Conservation (phyloP, 1,139 yeast genomes). For the Taphrina betulina region DNA sequence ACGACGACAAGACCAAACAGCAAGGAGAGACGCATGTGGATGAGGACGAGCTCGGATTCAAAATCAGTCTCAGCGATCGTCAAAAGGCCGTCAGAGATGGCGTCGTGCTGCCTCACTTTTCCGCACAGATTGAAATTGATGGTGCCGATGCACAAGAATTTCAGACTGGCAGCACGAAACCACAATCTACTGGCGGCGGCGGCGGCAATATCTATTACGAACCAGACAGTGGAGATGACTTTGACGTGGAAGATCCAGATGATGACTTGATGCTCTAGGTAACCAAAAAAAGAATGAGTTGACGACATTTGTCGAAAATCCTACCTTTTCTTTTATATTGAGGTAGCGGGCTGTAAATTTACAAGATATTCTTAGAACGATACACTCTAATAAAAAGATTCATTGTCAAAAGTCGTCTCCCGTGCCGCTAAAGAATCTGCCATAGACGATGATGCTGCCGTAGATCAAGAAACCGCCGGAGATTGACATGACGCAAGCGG, state of each 20-base stretch:
- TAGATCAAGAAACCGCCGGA: slow-evolving; percentile 70
- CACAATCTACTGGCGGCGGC: slow-evolving; percentile 23
- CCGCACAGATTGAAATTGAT: slow-evolving; percentile 64
- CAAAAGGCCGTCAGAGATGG: slow-evolving; percentile 77
- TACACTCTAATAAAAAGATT: too few species aligned
- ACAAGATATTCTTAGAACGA: too few species aligned
- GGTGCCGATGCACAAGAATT: slow-evolving; percentile 45
- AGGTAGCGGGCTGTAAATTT: too few species aligned
- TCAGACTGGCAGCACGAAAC: neutral
- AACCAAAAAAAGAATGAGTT: too few species aligned
- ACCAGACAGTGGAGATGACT: slow-evolving; percentile 78
- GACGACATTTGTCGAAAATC: too few species aligned
- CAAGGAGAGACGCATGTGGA: neutral
- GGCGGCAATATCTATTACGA: slow-evolving; percentile 85
- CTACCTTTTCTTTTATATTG: too few species aligned
- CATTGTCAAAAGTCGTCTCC: slow-evolving; percentile 29
- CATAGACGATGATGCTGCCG: slow-evolving; percentile 70
- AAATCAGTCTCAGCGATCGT: slow-evolving; percentile 67
- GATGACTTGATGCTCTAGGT: slow-evolving; percentile 59
- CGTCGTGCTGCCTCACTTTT: slow-evolving; percentile 82
- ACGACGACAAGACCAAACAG: neutral
- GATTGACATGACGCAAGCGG: slow-evolving; percentile 64
- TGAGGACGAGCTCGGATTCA: slow-evolving; percentile 79
- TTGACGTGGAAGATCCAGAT: slow-evolving; percentile 95
- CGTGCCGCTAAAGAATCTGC: slow-evolving; percentile 53